Percentiles rank a stretch among this genome's conserved stretches.
phyloP scores from a whole-genome alignment of 306 rosid genomes.

The Calophaca sinica region DNA sequence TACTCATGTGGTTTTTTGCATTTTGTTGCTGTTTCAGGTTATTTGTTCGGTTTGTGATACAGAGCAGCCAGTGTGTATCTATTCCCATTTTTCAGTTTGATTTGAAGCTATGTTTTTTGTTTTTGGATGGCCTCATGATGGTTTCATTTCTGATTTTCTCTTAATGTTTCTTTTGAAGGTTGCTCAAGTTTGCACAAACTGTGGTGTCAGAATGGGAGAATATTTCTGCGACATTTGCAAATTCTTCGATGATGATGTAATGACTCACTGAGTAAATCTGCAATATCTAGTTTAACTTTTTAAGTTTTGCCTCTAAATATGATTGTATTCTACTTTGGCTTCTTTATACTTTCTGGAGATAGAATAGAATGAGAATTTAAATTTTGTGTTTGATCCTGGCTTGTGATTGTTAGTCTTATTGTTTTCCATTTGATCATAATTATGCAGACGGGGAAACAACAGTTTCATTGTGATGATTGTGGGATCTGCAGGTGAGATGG shows the following conservation, averaged over 20 bases:
- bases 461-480: constrained; percentile 93
- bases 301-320: constrained; percentile 1
- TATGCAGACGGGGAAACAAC: constrained; percentile 71
- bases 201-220: constrained; percentile 95
- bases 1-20: constrained; percentile 12
- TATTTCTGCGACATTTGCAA: constrained; percentile 90
- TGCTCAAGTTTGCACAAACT: constrained; percentile 89
- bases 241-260: constrained; percentile 95
- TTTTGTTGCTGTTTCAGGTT: constrained; percentile 66
- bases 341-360: constrained; percentile 26
- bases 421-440: constrained; percentile 33
- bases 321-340: constrained; percentile 15
- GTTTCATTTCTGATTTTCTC: constrained; percentile 14
- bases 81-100: neutral
- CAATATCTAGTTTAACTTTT: constrained; percentile 31
- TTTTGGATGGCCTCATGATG: neutral
- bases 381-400: constrained; percentile 28
- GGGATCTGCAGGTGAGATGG: constrained; percentile 90
- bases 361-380: constrained; percentile 18
- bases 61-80: constrained; percentile 82
- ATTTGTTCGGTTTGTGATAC: constrained; percentile 95
- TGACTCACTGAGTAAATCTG: constrained; percentile 20
- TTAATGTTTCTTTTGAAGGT: constrained; percentile 51
- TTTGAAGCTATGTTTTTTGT: constrained; percentile 1
- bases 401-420: constrained; percentile 27